These are phyloP conservation scores for Aspergillus udagawae DNA, from an alignment of 2,329 filamentous ascomycete genomes.

Conservation along the genomic window DNA sequence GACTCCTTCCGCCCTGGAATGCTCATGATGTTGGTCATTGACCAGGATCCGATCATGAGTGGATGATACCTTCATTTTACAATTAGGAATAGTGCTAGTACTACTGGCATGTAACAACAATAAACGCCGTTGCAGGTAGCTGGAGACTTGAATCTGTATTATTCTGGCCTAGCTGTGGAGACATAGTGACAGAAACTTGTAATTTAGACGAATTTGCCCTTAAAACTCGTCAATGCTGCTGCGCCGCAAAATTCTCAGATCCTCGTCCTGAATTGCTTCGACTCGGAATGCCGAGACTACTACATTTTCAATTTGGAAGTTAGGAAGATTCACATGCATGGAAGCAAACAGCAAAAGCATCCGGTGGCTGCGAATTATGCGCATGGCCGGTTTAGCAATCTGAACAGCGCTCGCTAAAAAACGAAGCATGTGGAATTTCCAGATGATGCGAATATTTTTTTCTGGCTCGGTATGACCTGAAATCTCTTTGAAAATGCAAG, in stretches of 20 bases:
- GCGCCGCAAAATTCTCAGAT: background rate
- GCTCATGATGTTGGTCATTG: background rate
- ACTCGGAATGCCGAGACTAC: background rate
- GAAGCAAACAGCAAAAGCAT: background rate
- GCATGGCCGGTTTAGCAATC: background rate
- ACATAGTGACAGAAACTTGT: background rate
- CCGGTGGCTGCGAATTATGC: background rate
- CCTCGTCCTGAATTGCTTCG: background rate
- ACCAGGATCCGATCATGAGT: background rate
- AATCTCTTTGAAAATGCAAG: background rate
- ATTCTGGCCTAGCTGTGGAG: background rate
- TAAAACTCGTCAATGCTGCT: background rate
- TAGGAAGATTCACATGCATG: background rate
- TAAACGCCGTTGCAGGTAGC: background rate
- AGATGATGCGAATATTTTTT: background rate
- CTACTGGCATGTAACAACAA: background rate
- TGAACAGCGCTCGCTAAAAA: background rate
- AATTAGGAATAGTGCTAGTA: background rate
- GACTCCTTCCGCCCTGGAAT: background rate
- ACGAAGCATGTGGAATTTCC: background rate
- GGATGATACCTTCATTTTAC: background rate
- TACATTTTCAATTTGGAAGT: background rate
- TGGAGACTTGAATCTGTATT: background rate
- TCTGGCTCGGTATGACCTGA: background rate
- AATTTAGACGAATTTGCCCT: background rate